Base-by-base conservation (phyloP, 2,329 filamentous ascomycete species). In the Fusarium denticulatum region DNA sequence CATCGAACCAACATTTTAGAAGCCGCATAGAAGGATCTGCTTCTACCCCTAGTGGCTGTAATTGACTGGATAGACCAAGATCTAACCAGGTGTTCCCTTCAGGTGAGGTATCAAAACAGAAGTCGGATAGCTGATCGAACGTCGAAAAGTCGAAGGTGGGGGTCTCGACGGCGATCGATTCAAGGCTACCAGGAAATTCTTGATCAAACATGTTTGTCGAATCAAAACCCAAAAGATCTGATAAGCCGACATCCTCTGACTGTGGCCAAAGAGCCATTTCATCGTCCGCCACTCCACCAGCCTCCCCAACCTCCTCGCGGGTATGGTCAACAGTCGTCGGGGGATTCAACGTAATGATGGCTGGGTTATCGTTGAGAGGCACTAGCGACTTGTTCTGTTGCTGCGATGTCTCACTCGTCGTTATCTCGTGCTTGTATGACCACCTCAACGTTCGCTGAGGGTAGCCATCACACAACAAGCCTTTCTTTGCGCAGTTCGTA, bases 51-150 rank as follows among this genome's bases (percentile, higher is more conserved):
- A 4, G 6, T 26, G 9, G 18, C 6, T 8, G 32, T 0, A 20
- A 0, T 6, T 1, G 49, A 9, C 12, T 6, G 2, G n/a, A 5
- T 8, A 26, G 7, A 8, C n/a, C 7, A 15, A 3, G 18, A 12
- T 36, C 30, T 1, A 26, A 6, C 12, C 11, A 20, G 3, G 32
- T 6, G n/a, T 3, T 22, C 7, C 7, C 5, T 16, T 36, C 18
- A 14, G n/a, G 2, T 12, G 32, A 6, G 3, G 5, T 6, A 22
- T 26, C 7, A 2, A 36, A 22, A 12, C 30, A 9, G 18, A 26
- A 36, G 7, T 36, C 13, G 0, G 49, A 32, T 2, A 26, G 5
- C n/a, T 7, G 4, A 13, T 36, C 5, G 9, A 20, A 22, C 4
- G 30, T 36, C 12, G 18, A 36, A 26, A 36, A 15, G 18, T 52